A percentile compares a stretch with the other conserved stretches of the same genome.
Evolutionary conservation across 441 rosid species (phyloP).

Genomic region (Syzygium malaccense): DNA sequence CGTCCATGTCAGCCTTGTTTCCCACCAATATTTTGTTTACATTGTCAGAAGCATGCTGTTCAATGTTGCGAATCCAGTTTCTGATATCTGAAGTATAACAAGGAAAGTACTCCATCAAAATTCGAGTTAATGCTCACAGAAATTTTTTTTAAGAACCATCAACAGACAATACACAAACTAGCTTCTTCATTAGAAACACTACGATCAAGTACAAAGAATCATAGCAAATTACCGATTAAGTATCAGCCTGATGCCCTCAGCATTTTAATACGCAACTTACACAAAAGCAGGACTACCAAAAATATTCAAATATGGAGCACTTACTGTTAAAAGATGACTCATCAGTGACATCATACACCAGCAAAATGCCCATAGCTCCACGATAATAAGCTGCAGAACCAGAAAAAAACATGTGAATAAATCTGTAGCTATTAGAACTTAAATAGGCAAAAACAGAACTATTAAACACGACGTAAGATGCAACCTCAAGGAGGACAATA

Average conservation of each 20-base stretch:
- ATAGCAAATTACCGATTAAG: background rate
- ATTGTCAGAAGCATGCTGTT: constrained; percentile 69
- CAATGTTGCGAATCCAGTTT: constrained; percentile 78
- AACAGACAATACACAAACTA: background rate
- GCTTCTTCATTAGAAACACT: background rate
- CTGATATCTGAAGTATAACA: constrained; percentile 41
- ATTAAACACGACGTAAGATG: background rate
- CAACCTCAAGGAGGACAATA: background rate
- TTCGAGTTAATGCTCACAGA: background rate
- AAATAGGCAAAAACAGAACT: background rate
- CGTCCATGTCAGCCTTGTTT: constrained; percentile 80
- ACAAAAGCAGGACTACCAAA: background rate
- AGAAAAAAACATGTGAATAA: constrained; percentile 1
- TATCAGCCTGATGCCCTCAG: background rate
- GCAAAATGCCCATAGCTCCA: constrained; percentile 76
- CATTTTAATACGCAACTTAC: background rate
- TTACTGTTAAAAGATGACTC: constrained; percentile 51
- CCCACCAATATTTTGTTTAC: constrained; percentile 70
- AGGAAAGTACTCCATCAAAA: constrained; percentile 5
- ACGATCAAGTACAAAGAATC: background rate
- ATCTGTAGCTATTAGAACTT: background rate
- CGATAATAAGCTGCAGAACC: constrained; percentile 49
- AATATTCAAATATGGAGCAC: background rate
- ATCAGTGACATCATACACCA: constrained; percentile 46
- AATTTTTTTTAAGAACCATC: background rate